phyloP scores from a whole-genome alignment of 2,329 filamentous ascomycete genomes.

The Calycina marina region DNA sequence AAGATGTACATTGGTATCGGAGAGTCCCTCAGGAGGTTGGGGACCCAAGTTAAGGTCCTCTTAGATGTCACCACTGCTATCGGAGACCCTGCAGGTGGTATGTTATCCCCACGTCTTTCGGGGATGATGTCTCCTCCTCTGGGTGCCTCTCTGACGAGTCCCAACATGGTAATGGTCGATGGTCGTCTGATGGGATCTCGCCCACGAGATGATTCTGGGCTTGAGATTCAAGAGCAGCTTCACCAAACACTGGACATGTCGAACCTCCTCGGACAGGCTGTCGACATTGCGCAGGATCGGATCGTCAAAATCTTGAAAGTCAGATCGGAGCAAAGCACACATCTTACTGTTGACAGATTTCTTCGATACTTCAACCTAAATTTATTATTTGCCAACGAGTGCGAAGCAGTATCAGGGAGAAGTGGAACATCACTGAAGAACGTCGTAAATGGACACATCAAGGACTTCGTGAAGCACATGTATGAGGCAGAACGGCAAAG shows the following conservation, averaged over 20 bases:
- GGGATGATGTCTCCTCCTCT: slow-evolving; percentile 20
- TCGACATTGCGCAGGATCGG: slow-evolving; percentile 68
- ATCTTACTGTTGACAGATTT: slow-evolving; percentile 54
- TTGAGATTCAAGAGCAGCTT: slow-evolving; percentile 52
- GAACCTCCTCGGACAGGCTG: slow-evolving; percentile 63
- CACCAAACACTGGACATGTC: slow-evolving; percentile 64
- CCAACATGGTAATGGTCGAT: slow-evolving; percentile 18
- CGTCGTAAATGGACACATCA: slow-evolving; percentile 69
- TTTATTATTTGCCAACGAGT: slow-evolving; percentile 71
- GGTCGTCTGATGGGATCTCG: slow-evolving; percentile 9
- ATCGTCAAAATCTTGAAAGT: slow-evolving; percentile 65
- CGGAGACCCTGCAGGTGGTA: slow-evolving; percentile 10
- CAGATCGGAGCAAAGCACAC: slow-evolving; percentile 56
- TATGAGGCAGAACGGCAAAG: slow-evolving; percentile 60
- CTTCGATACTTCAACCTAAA: slow-evolving; percentile 73
- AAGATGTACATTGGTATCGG: slow-evolving; percentile 79
- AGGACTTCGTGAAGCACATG: slow-evolving; percentile 59
- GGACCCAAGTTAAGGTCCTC: slow-evolving; percentile 87
- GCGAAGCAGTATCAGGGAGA: slow-evolving; percentile 68
- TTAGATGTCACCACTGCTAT: slow-evolving; percentile 74
- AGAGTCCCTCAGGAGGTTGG: slow-evolving; percentile 71
- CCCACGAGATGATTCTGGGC: slow-evolving; percentile 8
- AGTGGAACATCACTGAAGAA: slow-evolving; percentile 64
- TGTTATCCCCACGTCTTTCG: slow-evolving; percentile 6
- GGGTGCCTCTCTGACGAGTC: slow-evolving; percentile 8